A percentile compares a stretch with the other conserved stretches of the same genome.
phyloP scores from a whole-genome alignment of 805 yeast species.

The Candida nemodendra region DNA sequence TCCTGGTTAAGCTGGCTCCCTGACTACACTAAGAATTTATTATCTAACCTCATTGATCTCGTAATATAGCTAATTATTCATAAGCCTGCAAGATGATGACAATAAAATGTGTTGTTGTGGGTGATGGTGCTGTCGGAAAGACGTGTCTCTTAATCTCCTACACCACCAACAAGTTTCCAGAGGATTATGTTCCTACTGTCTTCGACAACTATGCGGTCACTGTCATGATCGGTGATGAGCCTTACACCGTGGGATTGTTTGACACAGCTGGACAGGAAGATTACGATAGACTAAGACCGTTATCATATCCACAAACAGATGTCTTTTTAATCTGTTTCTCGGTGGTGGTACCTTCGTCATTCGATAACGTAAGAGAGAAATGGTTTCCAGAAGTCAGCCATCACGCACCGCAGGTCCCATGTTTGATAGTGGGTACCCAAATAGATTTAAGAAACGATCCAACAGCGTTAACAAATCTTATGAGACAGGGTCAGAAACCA shows the following conservation, averaged over 20 bases:
- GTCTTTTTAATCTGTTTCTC: conserved; percentile 95
- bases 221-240: conserved; percentile 96
- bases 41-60: no score
- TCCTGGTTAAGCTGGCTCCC: no score
- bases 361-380: conserved; percentile 95
- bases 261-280: conserved; percentile 99
- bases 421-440: conserved; percentile 95
- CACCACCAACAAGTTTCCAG: conserved; percentile 95
- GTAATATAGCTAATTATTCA: no score
- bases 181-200: conserved; percentile 98
- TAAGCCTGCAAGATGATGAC: conserved; percentile 47
- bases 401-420: conserved; percentile 96
- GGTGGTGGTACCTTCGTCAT: conserved; percentile 94
- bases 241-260: conserved; percentile 93
- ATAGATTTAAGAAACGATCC: conserved; percentile 93
- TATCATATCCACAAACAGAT: conserved; percentile 96
- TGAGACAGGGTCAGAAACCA: conserved; percentile 86
- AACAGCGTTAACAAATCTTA: conserved; percentile 82
- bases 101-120: conserved; percentile 95
- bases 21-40: no score
- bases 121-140: conserved; percentile 99
- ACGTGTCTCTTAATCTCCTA: conserved; percentile 94
- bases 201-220: conserved; percentile 94
- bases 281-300: conserved; percentile 94
- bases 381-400: conserved; percentile 98